These are phyloP conservation scores for Daldinia eschscholtzii DNA, from an alignment of 2,329 filamentous ascomycete species.

Conservation along the genomic window DNA sequence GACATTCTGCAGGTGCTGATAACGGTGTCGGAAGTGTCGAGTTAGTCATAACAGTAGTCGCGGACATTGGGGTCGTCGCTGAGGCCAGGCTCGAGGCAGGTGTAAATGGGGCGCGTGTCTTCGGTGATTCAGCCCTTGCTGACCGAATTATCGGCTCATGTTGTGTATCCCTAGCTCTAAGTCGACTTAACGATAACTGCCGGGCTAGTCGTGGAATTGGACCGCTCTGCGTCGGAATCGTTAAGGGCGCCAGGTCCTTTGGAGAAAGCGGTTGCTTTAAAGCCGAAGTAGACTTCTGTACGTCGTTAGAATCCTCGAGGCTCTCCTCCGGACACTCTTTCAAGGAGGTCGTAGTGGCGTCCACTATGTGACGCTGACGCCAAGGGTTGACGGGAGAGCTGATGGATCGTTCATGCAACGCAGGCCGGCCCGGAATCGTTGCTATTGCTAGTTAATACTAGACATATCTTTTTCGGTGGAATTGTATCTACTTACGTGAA, in stretches of 20 bases:
- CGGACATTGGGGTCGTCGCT: constrained; percentile 60
- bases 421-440: constrained; percentile 74
- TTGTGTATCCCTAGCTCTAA: constrained; percentile 61
- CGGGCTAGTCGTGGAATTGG: constrained; percentile 52
- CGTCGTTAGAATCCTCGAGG: constrained; percentile 18
- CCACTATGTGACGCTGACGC: constrained; percentile 60
- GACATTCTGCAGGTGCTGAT: constrained; percentile 62
- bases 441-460: constrained; percentile 59
- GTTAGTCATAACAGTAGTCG: constrained; percentile 58
- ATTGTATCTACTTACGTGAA: constrained; percentile 69
- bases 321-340: constrained; percentile 48
- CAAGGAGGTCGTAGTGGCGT: constrained; percentile 52
- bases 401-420: constrained; percentile 73
- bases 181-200: constrained; percentile 60
- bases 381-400: constrained; percentile 69
- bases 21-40: constrained; percentile 63
- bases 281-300: constrained; percentile 28
- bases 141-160: constrained; percentile 58
- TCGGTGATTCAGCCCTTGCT: constrained; percentile 62
- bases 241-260: constrained; percentile 67
- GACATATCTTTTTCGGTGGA: background rate
- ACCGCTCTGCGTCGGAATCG: constrained; percentile 63
- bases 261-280: constrained; percentile 62
- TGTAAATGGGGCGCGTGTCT: constrained; percentile 57
- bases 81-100: constrained; percentile 60